Base-by-base conservation (phyloP, 331 rosid species). In the Cydonia oblonga region DNA sequence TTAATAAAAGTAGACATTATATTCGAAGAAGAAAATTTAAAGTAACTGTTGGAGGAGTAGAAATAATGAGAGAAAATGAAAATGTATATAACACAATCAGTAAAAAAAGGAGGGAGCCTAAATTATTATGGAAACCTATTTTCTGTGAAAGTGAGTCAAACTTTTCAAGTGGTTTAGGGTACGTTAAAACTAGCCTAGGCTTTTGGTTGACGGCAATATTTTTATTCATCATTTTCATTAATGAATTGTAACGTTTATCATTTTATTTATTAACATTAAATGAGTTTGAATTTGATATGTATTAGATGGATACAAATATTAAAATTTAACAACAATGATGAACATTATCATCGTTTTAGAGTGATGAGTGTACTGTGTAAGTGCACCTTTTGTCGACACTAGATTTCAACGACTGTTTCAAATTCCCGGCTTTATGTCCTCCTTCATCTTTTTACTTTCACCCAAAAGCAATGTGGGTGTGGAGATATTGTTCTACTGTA, bases 401-500 rank as follows among this genome's bases (percentile, higher is more conserved):
- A 73, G 29, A 35, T 35, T 38, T 28, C 29, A 28, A 28, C 4
- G 29, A 28, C 29, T 28, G 4, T 3, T 28, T 28, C 29, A 28
- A 28, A 75, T 16, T 15, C 25, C 80, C 64, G 78, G 66, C 81
- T 80, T 69, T 73, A 29, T 30, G 74, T 69, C 64, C 22, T 30
- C 23, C 64, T 19, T 68, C 25, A 15, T n/a, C 53, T 44, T 42
- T 38, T 9, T 59, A 30, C 60, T 32, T 59, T 53, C 42, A 26
- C 19, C 62, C 75, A 78, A 74, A 84, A 74, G 54, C 67, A 76
- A 68, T 69, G 73, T 71, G 70, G 67, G 79, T 38, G 26, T 3
- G 29, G 29, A 28, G 29, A 30, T 38, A 78, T 56, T 19, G 59
- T 63, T 20, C 58, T 58, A 19, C 46, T 19, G 29, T 69, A 19